Conservation (phyloP, 225 moss, liverwort and hornwort genomes). For the Straminergon stramineum region DNA sequence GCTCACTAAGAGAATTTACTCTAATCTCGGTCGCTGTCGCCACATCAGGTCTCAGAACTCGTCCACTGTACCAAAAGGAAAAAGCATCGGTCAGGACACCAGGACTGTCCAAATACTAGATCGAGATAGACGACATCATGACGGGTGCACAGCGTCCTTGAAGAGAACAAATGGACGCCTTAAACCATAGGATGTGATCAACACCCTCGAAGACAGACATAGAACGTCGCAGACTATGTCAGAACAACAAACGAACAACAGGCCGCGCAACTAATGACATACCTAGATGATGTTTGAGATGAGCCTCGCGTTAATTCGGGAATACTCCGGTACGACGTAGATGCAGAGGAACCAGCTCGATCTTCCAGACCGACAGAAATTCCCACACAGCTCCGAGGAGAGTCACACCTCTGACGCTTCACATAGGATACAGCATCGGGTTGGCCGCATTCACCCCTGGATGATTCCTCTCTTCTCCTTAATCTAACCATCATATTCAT, state of each 20-base stretch:
- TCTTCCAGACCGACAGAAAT: conserved; percentile 15
- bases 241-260: neutral
- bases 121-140: neutral
- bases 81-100: neutral
- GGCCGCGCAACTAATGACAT: neutral
- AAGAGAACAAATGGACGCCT: neutral
- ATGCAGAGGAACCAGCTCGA: conserved; percentile 1
- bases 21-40: conserved; percentile 10
- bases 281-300: conserved; percentile 21
- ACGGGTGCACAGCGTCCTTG: neutral
- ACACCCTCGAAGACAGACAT: neutral
- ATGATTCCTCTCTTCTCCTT: conserved; percentile 22
- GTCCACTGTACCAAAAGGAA: neutral
- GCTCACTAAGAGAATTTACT: conserved; percentile 15
- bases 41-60: conserved; percentile 17
- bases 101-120: neutral
- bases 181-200: neutral
- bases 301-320: conserved; percentile 28
- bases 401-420: conserved; percentile 26
- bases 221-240: neutral
- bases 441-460: conserved; percentile 13
- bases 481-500: conserved; percentile 16
- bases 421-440: conserved; percentile 11
- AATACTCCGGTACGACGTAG: conserved; percentile 16
- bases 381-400: conserved; percentile 10